Evolutionary conservation across 345 rosid species (phyloP).

Genomic region (Triadica sebifera): DNA sequence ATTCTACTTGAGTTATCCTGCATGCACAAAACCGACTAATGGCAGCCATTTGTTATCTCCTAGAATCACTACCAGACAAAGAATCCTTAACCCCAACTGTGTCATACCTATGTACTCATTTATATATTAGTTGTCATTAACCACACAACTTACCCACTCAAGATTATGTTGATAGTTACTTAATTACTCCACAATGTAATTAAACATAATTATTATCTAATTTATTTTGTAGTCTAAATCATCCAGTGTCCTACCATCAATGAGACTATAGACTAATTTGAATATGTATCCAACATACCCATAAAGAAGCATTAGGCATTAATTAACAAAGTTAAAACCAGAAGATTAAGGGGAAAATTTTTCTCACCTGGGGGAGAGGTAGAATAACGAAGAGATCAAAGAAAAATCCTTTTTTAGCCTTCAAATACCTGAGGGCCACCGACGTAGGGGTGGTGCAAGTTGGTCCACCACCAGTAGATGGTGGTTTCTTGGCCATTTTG

Average conservation of each 20-base stretch:
- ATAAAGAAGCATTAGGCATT: no score
- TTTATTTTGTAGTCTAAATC: no score
- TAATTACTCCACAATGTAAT: no score
- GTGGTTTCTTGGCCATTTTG: conserved; percentile 47
- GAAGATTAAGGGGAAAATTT: not conserved
- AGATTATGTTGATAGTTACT: not conserved
- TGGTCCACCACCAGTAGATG: not conserved
- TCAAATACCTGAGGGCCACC: conserved; percentile 44
- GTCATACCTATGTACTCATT: not conserved
- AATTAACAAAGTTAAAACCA: no score
- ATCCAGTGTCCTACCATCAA: no score
- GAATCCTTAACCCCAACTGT: not conserved
- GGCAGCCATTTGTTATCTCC: conserved; percentile 27
- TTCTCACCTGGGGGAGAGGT: conserved; percentile 79
- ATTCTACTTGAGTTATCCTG: not conserved
- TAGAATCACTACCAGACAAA: conserved; percentile 14
- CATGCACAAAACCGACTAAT: conserved; percentile 26
- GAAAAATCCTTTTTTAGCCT: conserved; percentile 64
- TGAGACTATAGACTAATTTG: no score
- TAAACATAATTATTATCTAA: no score
- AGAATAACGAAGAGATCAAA: conserved; percentile 84
- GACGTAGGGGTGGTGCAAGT: conserved; percentile 4
- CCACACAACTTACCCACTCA: not conserved
- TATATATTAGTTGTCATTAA: not conserved
- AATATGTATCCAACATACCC: no score